Evolutionary conservation across 495 filamentous ascomycete species (phyloP), one percentile per base, ranked within the genome.

Genomic region (Aspergillus baeticus): DNA sequence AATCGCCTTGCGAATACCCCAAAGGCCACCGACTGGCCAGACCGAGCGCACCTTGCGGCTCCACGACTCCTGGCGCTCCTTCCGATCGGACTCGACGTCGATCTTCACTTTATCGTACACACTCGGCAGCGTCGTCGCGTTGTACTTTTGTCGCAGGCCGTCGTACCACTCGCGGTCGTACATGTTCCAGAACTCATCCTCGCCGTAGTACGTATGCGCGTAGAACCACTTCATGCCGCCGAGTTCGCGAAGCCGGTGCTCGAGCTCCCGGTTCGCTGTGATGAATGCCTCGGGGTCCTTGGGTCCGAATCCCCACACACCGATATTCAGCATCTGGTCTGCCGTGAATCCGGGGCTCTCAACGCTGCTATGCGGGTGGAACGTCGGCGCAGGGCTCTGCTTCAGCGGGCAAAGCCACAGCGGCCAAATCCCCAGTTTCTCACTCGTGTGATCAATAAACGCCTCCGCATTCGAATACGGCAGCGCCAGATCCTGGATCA

Each of bases 191-290:
- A 86, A 84, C 50, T 83, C 80, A 0, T 74, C 58, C 57, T 84
- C 76, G 6, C 65, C 67, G 49, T 80, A 81, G 63, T 80, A 85
- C 1, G 79, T 74, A 41, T 81, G 76, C 26, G 83, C 79, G 63
- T 84, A 84, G 6, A 85, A 69, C 77, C 80, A 83, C 57, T 83
- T 84, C 70, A 78, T 78, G 7, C 90, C 89, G 14, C 85, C 82
- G 2, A 92, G 75, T 51, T 81, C 81, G 11, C 70, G 73, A 8
- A 92, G 75, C 51, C 84, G 84, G 0, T 64, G 59, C 67, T 93
- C 90, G 7, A 93, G 68, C 14, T 77, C 77, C 4, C 83, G 77
- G 69, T 92, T 91, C 51, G 77, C 79, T 0, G 60, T 55, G 6
- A 89, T 59, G 48, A 83, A 86, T 0, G 57, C 64, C 4, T 59